Conservation (phyloP, 192 early-diverging fungal species). For the Coemansia sp. region DNA sequence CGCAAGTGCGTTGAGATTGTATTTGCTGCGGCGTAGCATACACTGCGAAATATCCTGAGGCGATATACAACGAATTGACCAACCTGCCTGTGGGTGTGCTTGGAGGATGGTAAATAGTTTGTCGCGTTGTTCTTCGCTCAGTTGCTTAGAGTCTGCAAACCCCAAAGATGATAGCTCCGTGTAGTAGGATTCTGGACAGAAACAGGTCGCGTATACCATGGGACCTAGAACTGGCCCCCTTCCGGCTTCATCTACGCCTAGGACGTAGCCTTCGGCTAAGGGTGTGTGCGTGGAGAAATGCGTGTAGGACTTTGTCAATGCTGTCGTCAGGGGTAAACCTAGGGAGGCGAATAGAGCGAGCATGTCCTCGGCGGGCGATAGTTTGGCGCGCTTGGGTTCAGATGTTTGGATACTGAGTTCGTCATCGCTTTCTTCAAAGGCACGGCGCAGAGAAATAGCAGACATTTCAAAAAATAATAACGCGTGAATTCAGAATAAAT, state of each 20-base stretch:
- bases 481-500: neutral
- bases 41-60: slow-evolving; percentile 90
- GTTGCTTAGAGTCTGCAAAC: slow-evolving; percentile 95
- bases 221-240: slow-evolving; percentile 94
- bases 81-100: slow-evolving; percentile 69
- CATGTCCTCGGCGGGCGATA: neutral
- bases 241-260: slow-evolving; percentile 98
- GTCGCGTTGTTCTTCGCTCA: slow-evolving; percentile 79
- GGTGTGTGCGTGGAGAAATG: slow-evolving; percentile 26
- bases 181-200: slow-evolving; percentile 67
- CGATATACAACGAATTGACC: slow-evolving; percentile 79
- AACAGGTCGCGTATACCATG: slow-evolving; percentile 97
- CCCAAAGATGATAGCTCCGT: slow-evolving; percentile 71
- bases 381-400: slow-evolving; percentile 21
- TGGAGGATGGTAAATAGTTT: slow-evolving; percentile 67
- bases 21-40: slow-evolving; percentile 85
- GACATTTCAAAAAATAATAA: neutral
- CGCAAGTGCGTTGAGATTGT: slow-evolving; percentile 91
- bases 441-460: neutral
- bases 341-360: slow-evolving; percentile 15
- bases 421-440: slow-evolving; percentile 9
- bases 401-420: neutral
- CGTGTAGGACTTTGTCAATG: slow-evolving; percentile 45
- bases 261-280: slow-evolving; percentile 50
- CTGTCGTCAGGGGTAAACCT: slow-evolving; percentile 29